A percentile compares a stretch with the other conserved stretches of the same genome.
These are phyloP conservation scores for Phytophthora citricola DNA, from an alignment of 352 stramenopile species.

Conservation along the genomic window DNA sequence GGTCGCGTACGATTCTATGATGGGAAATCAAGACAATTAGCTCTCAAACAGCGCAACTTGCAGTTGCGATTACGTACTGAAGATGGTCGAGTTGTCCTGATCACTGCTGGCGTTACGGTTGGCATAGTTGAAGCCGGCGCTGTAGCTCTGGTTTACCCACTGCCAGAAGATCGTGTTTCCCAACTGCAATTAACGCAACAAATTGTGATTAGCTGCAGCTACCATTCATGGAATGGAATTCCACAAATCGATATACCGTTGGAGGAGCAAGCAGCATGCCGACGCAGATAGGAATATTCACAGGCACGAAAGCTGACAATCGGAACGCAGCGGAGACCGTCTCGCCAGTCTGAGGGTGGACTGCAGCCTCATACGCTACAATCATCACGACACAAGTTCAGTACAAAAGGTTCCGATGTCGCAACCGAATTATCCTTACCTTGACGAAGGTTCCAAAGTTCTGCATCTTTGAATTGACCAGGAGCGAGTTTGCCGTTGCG, in stretches of 20 bases:
- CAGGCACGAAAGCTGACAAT: slow-evolving; percentile 85
- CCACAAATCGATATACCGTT: slow-evolving; percentile 50
- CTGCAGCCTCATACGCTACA: slow-evolving; percentile 76
- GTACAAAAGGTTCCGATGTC: not conserved
- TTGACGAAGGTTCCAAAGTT: slow-evolving; percentile 82
- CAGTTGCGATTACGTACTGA: slow-evolving; percentile 53
- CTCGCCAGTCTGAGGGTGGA: slow-evolving; percentile 88
- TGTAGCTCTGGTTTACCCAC: slow-evolving; percentile 92
- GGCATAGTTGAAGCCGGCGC: slow-evolving; percentile 90
- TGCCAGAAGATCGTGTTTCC: slow-evolving; percentile 90
- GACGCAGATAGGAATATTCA: slow-evolving; percentile 89
- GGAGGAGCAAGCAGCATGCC: slow-evolving; percentile 85
- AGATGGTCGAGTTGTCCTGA: slow-evolving; percentile 75
- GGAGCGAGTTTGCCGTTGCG: slow-evolving; percentile 55
- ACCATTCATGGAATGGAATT: not conserved
- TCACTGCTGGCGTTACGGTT: slow-evolving; percentile 88
- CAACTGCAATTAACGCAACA: slow-evolving; percentile 35
- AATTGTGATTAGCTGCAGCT: not conserved
- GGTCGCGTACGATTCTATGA: slow-evolving; percentile 77
- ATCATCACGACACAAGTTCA: slow-evolving; percentile 4
- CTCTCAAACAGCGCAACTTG: not conserved
- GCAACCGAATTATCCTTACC: slow-evolving; percentile 29
- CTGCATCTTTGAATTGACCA: slow-evolving; percentile 56
- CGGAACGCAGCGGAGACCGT: slow-evolving; percentile 70
- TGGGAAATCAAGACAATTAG: slow-evolving; percentile 7